Percentiles rank a stretch among this genome's conserved stretches.
phyloP scores from a whole-genome alignment of 768 basidiomycete species.

The Tricholoma sp. region DNA sequence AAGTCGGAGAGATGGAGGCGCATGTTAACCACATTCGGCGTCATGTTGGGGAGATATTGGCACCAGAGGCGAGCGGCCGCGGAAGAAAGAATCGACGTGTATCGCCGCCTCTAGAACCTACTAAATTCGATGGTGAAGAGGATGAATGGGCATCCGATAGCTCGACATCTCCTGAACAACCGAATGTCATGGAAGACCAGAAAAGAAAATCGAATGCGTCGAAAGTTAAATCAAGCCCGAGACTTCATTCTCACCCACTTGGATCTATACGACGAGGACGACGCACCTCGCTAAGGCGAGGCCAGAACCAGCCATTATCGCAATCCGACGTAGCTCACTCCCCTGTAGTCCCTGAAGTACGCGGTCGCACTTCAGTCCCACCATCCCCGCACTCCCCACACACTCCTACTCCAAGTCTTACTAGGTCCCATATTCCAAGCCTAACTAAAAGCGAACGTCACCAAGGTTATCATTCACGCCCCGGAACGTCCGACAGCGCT shows the following conservation, averaged over 20 bases:
- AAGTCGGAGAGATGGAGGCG: slow-evolving; percentile 9
- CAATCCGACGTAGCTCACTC: neutral
- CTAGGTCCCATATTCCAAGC: neutral
- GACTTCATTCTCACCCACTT: slow-evolving; percentile 3
- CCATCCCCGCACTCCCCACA: slow-evolving; percentile 3
- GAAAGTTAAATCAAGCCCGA: slow-evolving; percentile 1
- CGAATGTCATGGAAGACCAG: neutral
- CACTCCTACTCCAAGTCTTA: slow-evolving; percentile 2
- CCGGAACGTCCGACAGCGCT: slow-evolving; percentile 20
- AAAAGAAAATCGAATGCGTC: slow-evolving; percentile 11
- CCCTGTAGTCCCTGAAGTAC: neutral
- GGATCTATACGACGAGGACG: slow-evolving; percentile 8
- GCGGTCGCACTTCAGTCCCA: neutral
- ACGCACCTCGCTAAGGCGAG: slow-evolving; percentile 11
- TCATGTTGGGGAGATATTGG: slow-evolving; percentile 9
- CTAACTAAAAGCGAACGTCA: neutral
- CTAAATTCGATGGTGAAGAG: slow-evolving; percentile 41
- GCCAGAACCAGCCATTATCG: neutral
- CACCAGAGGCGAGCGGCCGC: neutral
- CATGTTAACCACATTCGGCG: slow-evolving; percentile 9
- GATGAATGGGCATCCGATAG: slow-evolving; percentile 65
- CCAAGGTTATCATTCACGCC: slow-evolving; percentile 11
- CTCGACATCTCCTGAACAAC: slow-evolving; percentile 20
- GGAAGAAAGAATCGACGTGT: neutral
- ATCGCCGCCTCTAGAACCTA: slow-evolving; percentile 4